These are phyloP conservation scores for Pseudoperonospora humuli DNA, from an alignment of 352 stramenopile genomes.

Conservation along the genomic window DNA sequence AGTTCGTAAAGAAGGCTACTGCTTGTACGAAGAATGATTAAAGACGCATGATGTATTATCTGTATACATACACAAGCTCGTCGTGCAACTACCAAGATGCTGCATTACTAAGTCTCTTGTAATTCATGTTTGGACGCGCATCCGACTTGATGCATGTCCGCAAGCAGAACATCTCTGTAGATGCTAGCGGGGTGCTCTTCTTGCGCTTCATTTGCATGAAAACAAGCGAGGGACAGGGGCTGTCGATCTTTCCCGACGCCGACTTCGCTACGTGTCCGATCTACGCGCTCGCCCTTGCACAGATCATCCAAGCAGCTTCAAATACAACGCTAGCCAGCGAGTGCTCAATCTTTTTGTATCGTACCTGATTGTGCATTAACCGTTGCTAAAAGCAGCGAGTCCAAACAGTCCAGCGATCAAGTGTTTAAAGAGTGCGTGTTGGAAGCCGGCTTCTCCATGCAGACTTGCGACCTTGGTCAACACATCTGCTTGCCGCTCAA, in stretches of 20 bases:
- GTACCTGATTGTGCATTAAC: no score
- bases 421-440: no score
- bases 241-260: neutral
- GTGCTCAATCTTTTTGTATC: no score
- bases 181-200: neutral
- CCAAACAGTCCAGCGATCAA: no score
- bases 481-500: no score
- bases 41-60: neutral
- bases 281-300: conserved; percentile 40
- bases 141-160: no score
- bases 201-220: neutral
- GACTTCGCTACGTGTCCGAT: neutral
- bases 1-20: neutral
- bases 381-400: no score
- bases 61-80: neutral
- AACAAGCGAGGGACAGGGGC: neutral
- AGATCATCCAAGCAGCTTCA: conserved; percentile 4
- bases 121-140: neutral
- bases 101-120: neutral
- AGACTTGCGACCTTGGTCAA: no score
- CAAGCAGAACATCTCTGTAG: neutral
- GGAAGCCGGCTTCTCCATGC: no score
- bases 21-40: neutral
- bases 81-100: neutral
- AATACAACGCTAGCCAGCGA: no score